Base-by-base conservation (phyloP, 805 yeast genomes). In the Ascoidea rubescens region DNA sequence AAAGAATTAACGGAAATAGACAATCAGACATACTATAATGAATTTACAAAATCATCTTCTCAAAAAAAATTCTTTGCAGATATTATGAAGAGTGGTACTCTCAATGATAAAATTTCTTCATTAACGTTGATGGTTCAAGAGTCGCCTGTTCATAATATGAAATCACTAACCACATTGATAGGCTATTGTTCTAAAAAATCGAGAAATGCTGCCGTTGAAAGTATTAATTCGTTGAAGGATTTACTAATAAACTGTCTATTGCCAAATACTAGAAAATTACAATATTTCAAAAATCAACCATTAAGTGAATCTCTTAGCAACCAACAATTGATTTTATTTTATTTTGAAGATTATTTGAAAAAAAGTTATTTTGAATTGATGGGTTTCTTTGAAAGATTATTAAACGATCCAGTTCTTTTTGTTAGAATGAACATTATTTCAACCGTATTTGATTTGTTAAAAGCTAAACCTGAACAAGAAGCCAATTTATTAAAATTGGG, bases 401-500 rank as follows among this genome's bases (percentile, higher is more conserved):
- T 87, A n/a, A 95, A 87, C 62, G 99, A 93, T 65, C 85, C 96
- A 12, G 89, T 93, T 59, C 79, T 82, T 54, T 91, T 86, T 62
- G 95, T 91, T 47, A 80, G 95, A 65, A 75, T 83, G 72, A 86
- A 80, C 56, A 80, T 84, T 32, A 77, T 89, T 42, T 71, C 78
- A 46, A 89, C 87, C 62, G 76, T 90, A 37, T 86, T 89, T 58
- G 95, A 86, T 53, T 71, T 93, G 47, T 70, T 93, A 54, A 81
- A 81, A 57, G 73, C 84, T 5, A 91, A 90, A 66, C 98, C 99
- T 4, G 99, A 93, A 70, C 99, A 93, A 71, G 99, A 93, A 67
- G 95, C 83, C 51, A 93, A 93, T 65, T 71, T 93, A 58, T 73
- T 93, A 60, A 77, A 89, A 59, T 73, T 93, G 51, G 96, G 96